Evolutionary conservation across 2,329 filamentous ascomycete species (phyloP).

Genomic region (Didymosphaeria variabile): DNA sequence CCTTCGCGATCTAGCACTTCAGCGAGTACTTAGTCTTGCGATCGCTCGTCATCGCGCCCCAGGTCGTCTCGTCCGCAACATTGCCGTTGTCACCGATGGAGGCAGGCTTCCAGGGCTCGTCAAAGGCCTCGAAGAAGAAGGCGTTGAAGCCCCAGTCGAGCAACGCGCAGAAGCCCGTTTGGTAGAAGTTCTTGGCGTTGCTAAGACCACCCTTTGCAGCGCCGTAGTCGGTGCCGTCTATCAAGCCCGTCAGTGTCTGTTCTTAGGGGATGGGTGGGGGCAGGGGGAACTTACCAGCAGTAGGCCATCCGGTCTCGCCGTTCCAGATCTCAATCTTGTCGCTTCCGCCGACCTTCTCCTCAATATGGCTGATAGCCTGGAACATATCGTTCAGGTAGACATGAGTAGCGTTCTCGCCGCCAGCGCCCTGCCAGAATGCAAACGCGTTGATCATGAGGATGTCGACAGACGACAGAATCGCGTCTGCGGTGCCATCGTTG

Average conservation of each 20-base stretch:
- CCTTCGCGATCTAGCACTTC: slow-evolving; percentile 48
- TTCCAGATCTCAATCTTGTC: slow-evolving; percentile 70
- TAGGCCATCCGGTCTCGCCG: slow-evolving; percentile 75
- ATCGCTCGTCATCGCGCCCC: slow-evolving; percentile 72
- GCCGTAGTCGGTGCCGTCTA: slow-evolving; percentile 69
- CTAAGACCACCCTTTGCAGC: slow-evolving; percentile 66
- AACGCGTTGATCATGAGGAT: slow-evolving; percentile 75
- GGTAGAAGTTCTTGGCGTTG: slow-evolving; percentile 69
- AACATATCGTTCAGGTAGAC: slow-evolving; percentile 74
- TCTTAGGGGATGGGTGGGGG: neutral
- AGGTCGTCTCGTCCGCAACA: slow-evolving; percentile 70
- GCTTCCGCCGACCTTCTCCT: slow-evolving; percentile 63
- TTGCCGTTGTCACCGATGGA: slow-evolving; percentile 70
- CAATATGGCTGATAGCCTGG: slow-evolving; percentile 70
- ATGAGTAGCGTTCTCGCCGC: slow-evolving; percentile 65
- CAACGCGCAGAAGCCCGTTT: slow-evolving; percentile 69
- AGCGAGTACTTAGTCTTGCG: slow-evolving; percentile 66
- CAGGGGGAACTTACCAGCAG: slow-evolving; percentile 50
- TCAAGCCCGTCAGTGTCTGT: slow-evolving; percentile 28
- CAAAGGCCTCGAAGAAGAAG: slow-evolving; percentile 79
- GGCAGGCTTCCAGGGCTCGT: slow-evolving; percentile 75
- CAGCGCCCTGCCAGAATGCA: slow-evolving; percentile 75
- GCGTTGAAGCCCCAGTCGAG: slow-evolving; percentile 72
- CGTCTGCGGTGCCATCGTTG: slow-evolving; percentile 72
- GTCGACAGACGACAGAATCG: slow-evolving; percentile 69